A percentile compares a stretch with the other conserved stretches of the same genome.
Conservation (phyloP, 2,329 filamentous ascomycete species). For the Diaporthe ilicicola region DNA sequence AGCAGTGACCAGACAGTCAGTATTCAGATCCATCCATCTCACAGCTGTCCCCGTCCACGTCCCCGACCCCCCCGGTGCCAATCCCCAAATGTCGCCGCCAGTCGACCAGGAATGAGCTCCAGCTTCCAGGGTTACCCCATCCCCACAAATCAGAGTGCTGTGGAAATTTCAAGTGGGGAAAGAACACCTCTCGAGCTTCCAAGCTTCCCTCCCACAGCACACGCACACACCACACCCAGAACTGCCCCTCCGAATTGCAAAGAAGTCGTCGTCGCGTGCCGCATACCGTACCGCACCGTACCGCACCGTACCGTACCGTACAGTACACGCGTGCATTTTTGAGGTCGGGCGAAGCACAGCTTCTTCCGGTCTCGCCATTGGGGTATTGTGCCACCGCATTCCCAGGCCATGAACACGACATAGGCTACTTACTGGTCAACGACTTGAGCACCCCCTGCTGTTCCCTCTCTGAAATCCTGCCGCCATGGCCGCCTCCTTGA, state of each 20-base stretch:
- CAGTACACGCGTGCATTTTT: background rate
- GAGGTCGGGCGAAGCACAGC: background rate
- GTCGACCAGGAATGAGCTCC: background rate
- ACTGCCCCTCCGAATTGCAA: slow-evolving; percentile 4
- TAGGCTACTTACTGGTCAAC: background rate
- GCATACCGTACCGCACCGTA: background rate
- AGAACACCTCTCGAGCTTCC: slow-evolving; percentile 8
- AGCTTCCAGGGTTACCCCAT: background rate
- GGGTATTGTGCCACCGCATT: background rate
- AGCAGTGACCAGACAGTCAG: background rate
- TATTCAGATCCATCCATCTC: background rate
- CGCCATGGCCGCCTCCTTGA: slow-evolving; percentile 51
- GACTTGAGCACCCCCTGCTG: background rate
- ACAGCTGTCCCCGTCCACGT: background rate
- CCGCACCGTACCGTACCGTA: background rate
- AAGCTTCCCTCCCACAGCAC: slow-evolving; percentile 6
- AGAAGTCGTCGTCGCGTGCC: slow-evolving; percentile 11
- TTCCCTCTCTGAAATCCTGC: background rate
- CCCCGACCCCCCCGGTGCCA: background rate
- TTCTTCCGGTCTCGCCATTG: background rate
- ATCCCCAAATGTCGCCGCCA: background rate
- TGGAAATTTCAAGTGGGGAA: slow-evolving; percentile 25
- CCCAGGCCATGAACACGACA: slow-evolving; percentile 19
- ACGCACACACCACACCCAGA: background rate
- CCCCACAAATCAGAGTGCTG: slow-evolving; percentile 14